Conservation (phyloP, 139 green algal species). For the Pleodorina starrii region DNA sequence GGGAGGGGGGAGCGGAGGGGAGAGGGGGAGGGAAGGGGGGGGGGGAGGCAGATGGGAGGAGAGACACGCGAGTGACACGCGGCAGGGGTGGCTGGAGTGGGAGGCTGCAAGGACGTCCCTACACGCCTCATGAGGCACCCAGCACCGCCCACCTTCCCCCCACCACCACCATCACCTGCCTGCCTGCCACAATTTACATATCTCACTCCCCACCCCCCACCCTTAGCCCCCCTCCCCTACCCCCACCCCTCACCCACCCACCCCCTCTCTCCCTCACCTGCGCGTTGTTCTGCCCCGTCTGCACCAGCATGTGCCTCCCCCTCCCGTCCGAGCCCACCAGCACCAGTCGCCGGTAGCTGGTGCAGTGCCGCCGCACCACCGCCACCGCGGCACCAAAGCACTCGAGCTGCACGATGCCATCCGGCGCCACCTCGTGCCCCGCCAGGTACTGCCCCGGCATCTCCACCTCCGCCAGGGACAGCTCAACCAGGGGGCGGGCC, state of each 20-base stretch:
- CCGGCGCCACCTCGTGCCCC: constrained; percentile 69
- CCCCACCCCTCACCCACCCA: background rate
- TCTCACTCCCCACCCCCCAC: too few relatives aligned
- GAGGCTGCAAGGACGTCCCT: too few relatives aligned
- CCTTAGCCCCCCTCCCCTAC: background rate
- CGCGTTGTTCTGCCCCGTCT: constrained; percentile 77
- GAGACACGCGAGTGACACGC: too few relatives aligned
- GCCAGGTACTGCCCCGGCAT: constrained; percentile 87
- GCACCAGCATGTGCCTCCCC: constrained; percentile 86
- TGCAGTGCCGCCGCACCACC: constrained; percentile 89
- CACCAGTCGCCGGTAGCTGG: constrained; percentile 79
- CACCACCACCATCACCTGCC: too few relatives aligned
- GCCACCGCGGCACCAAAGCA: constrained; percentile 84
- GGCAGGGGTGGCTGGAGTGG: too few relatives aligned
- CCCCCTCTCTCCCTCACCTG: constrained; percentile 40
- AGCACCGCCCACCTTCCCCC: too few relatives aligned
- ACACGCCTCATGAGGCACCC: too few relatives aligned
- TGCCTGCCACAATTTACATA: too few relatives aligned
- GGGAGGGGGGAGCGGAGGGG: background rate
- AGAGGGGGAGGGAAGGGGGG: background rate
- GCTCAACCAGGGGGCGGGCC: constrained; percentile 69
- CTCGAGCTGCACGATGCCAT: constrained; percentile 85
- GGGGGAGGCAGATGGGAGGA: background rate
- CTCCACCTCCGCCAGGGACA: constrained; percentile 89
- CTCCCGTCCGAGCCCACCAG: constrained; percentile 92